Conservation (phyloP, 768 basidiomycete genomes). For the Mycena venus region DNA sequence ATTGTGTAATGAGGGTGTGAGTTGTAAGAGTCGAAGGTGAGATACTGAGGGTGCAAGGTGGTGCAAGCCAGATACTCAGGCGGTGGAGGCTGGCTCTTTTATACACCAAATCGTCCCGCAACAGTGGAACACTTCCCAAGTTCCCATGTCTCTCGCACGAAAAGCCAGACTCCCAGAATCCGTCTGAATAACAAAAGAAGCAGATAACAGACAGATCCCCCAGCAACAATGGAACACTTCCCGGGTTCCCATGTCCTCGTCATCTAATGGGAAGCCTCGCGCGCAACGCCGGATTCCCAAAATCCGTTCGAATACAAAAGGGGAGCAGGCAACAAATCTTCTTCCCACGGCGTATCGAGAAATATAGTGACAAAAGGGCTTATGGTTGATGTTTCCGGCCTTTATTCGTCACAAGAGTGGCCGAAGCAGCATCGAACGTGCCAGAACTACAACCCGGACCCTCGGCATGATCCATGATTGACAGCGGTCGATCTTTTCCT, state of each 20-base stretch:
- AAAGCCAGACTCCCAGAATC: not conserved
- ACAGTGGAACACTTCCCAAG: not conserved
- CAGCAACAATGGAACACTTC: not conserved
- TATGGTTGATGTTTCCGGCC: too few relatives aligned
- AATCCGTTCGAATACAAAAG: not conserved
- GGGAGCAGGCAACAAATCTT: not conserved
- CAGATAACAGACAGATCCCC: not conserved
- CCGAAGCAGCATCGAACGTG: too few relatives aligned
- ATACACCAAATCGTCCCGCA: not conserved
- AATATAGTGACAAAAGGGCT: not conserved
- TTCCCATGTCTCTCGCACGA: not conserved
- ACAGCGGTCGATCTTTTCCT: too few relatives aligned
- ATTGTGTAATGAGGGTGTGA: not conserved
- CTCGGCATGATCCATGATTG: too few relatives aligned
- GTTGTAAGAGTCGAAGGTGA: not conserved
- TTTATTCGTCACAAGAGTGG: too few relatives aligned
- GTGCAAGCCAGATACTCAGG: not conserved
- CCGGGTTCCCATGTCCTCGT: not conserved
- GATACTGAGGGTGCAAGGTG: not conserved
- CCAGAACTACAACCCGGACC: too few relatives aligned
- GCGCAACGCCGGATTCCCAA: not conserved
- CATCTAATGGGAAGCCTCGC: not conserved
- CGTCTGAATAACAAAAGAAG: not conserved
- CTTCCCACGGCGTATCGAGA: not conserved
- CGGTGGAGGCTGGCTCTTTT: not conserved